Base-by-base conservation (phyloP, 2,329 filamentous ascomycete species). In the Claviceps cyperi region DNA sequence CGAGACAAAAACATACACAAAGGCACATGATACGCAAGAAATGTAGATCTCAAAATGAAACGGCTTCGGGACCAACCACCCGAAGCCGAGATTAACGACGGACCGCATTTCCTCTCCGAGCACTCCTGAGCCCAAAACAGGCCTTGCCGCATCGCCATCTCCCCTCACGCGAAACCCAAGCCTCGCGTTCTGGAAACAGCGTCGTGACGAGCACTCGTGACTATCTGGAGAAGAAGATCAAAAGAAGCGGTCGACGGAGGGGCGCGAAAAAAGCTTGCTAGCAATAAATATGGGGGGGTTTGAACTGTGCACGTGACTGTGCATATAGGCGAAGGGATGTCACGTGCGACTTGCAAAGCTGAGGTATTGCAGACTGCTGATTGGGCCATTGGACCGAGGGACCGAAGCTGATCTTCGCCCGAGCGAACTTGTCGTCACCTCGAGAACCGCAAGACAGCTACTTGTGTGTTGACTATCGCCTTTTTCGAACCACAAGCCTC, bases 1-100 rank as follows among this genome's bases (percentile, higher is more conserved):
- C 19, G 8, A 14, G 21, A 6, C 32, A 22, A 15, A 6, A 7
- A 43, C 41, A 43, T 13, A 28, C 22, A 44, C 9, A 32, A 28
- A 2, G 6, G n/a, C 43, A 45, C 4, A 17, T 3, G 3, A 4
- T 1, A 43, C 22, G 5, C 11, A 50, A 53, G 54, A 66, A n/a
- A 72, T 76, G 73, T 76, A 74, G 73, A 76, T 76, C 73, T 73
- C 72, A 68, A 68, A 73, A 74, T 76, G 73, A 76, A 76, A 76
- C 73, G 69, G 65, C 67, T 69, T 65, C 64, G 69, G 70, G 72
- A 76, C 67, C 59, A 50, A 55, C 52, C 62, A 66, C 66, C 68
- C 68, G 68, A 58, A 67, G 70, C 65, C 70, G 73, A 71, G 73
- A 76, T 76, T 76, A 76, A 76, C 72, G 72, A 75, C 67, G 70